Evolutionary conservation across 306 rosid species (phyloP).

Genomic region (Trifolium fragiferum): DNA sequence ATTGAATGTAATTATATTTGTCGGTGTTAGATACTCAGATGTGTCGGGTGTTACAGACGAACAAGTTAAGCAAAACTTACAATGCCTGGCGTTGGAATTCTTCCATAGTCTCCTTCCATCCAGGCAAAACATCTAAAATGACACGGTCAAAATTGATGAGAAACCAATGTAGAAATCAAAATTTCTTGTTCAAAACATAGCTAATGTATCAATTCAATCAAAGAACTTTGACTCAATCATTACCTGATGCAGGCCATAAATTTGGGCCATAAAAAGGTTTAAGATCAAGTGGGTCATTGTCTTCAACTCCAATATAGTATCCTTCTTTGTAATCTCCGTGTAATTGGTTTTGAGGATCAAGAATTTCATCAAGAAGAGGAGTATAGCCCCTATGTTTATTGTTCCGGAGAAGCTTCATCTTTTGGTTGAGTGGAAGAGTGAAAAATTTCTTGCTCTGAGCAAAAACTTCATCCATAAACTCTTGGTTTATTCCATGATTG

Average conservation of each 20-base stretch:
- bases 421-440: constrained; percentile 57
- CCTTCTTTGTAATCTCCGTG: constrained; percentile 94
- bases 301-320: constrained; percentile 86
- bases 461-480: constrained; percentile 75
- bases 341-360: constrained; percentile 77
- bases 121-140: constrained; percentile 64
- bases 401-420: constrained; percentile 83
- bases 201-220: neutral
- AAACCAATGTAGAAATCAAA: neutral
- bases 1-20: neutral
- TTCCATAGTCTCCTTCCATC: constrained; percentile 91
- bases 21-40: neutral
- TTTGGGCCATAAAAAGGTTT: constrained; percentile 89
- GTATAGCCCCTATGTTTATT: constrained; percentile 78
- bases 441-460: constrained; percentile 67
- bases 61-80: constrained; percentile 54
- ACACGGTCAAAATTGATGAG: constrained; percentile 6
- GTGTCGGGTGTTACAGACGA: neutral
- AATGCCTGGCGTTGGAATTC: constrained; percentile 69
- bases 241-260: constrained; percentile 84
- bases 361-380: constrained; percentile 79
- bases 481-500: constrained; percentile 77
- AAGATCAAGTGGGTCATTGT: constrained; percentile 52
- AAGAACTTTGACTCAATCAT: neutral
- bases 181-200: neutral